These are phyloP conservation scores for apple (Malus domestica) DNA, from an alignment of 306 rosid genomes.

Conservation along the genomic window DNA sequence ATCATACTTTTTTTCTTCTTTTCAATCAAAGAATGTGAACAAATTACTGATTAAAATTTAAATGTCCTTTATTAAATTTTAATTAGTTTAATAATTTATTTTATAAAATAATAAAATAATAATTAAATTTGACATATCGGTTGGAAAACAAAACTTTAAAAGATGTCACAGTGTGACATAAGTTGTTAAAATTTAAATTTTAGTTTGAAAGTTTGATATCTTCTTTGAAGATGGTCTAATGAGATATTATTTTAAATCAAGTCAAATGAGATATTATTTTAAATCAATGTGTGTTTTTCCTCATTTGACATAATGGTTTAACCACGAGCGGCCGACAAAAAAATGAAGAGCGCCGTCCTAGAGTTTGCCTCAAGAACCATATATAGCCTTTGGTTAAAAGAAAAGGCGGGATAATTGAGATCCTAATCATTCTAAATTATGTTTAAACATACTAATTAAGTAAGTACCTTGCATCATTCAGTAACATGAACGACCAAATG, in stretches of 20 bases:
- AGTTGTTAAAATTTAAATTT: too few relatives aligned
- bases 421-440: neutral
- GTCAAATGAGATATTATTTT: neutral
- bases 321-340: slow-evolving; percentile 64
- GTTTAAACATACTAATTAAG: neutral
- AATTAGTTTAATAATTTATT: too few relatives aligned
- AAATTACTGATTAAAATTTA: too few relatives aligned
- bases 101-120: too few relatives aligned
- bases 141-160: too few relatives aligned
- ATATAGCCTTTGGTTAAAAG: slow-evolving; percentile 25
- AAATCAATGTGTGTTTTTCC: neutral
- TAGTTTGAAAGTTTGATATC: too few relatives aligned
- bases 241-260: neutral
- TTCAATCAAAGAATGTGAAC: too few relatives aligned
- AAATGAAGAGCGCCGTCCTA: slow-evolving; percentile 32
- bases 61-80: too few relatives aligned
- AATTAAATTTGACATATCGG: too few relatives aligned
- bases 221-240: neutral
- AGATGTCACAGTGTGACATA: too few relatives aligned
- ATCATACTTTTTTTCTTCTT: too few relatives aligned
- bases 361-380: slow-evolving; percentile 2
- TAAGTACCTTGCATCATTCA: slow-evolving; percentile 7
- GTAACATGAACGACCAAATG: slow-evolving; percentile 23
- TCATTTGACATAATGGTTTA: slow-evolving; percentile 39
- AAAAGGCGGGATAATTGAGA: neutral